phyloP scores from a whole-genome alignment of 345 rosid genomes.

The Arabidopsis thaliana region DNA sequence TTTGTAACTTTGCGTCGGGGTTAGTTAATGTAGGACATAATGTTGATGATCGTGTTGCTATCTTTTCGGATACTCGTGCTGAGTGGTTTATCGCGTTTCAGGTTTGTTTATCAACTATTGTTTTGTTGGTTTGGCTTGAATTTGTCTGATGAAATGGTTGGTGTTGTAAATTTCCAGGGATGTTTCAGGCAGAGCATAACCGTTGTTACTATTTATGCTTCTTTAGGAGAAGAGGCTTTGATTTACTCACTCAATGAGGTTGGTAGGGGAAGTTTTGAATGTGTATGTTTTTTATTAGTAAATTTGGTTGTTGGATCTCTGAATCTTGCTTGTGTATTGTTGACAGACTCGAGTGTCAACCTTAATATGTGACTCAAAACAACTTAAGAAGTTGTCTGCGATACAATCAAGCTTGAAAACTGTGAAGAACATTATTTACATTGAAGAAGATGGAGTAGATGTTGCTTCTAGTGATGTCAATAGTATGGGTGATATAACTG shows the following conservation, averaged over 20 bases:
- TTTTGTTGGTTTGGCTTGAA: not conserved
- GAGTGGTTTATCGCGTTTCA: slow-evolving; percentile 90
- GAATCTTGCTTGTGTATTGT: slow-evolving; percentile 13
- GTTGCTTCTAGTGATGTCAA: slow-evolving; percentile 47
- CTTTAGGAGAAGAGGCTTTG: slow-evolving; percentile 88
- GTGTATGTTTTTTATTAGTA: not conserved
- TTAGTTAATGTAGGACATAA: slow-evolving; percentile 72
- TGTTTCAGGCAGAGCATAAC: slow-evolving; percentile 80
- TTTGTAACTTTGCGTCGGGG: slow-evolving; percentile 82
- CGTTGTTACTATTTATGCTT: slow-evolving; percentile 90
- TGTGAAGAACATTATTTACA: slow-evolving; percentile 71
- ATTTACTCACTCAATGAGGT: slow-evolving; percentile 90
- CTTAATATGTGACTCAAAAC: slow-evolving; percentile 79
- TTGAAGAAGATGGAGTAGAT: slow-evolving; percentile 62
- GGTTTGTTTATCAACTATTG: slow-evolving; percentile 48
- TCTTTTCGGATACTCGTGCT: slow-evolving; percentile 82
- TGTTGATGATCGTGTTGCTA: slow-evolving; percentile 68
- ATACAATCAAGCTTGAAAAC: slow-evolving; percentile 59
- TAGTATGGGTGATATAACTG: slow-evolving; percentile 52
- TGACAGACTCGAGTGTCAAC: slow-evolving; percentile 86
- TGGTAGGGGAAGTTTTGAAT: not conserved
- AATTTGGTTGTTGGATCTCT: slow-evolving; percentile 10
- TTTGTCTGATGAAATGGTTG: slow-evolving; percentile 7
- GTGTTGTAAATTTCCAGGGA: slow-evolving; percentile 57
- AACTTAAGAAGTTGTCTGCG: slow-evolving; percentile 68